A percentile compares a stretch with the other conserved stretches of the same genome.
Evolutionary conservation across 805 yeast genomes (phyloP).

Genomic region (Monosporozyma unispora): DNA sequence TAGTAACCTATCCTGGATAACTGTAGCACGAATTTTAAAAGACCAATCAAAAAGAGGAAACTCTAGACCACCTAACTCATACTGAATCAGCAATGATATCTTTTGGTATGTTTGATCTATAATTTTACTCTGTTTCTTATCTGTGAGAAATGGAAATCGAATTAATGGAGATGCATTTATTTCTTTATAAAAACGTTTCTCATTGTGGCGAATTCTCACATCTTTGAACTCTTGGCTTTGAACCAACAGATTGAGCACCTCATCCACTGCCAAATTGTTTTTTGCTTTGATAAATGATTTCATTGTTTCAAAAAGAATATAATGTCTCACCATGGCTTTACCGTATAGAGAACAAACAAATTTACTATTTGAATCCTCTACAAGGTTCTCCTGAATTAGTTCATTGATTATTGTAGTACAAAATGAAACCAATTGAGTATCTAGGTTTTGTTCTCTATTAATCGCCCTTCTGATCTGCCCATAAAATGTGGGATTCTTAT

Average conservation of each 20-base stretch:
- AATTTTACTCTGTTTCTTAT: constrained; percentile 19
- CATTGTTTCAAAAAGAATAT: constrained; percentile 38
- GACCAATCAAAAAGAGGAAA: constrained; percentile 39
- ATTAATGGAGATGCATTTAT: constrained; percentile 35
- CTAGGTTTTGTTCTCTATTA: constrained; percentile 16
- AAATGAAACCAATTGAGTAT: constrained; percentile 28
- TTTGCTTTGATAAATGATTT: constrained; percentile 25
- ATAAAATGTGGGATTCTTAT: constrained; percentile 35
- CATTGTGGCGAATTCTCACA: constrained; percentile 35
- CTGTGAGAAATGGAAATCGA: constrained; percentile 30
- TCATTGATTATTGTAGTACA: constrained; percentile 29
- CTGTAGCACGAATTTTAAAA: constrained; percentile 30
- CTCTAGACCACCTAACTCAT: constrained; percentile 42
- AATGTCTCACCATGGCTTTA: constrained; percentile 41
- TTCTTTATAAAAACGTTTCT: constrained; percentile 37
- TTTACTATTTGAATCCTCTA: constrained; percentile 20
- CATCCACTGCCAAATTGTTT: constrained; percentile 10
- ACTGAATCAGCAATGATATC: constrained; percentile 37
- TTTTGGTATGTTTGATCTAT: constrained; percentile 31
- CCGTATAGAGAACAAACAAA: constrained; percentile 37
- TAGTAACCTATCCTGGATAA: constrained; percentile 37
- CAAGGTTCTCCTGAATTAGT: constrained; percentile 22
- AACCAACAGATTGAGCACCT: constrained; percentile 26
- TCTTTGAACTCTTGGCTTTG: constrained; percentile 35
- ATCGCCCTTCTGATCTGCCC: constrained; percentile 20